A percentile compares a stretch with the other conserved stretches of the same genome.
These are phyloP conservation scores for Malus hybrid DNA, from an alignment of 331 rosid species.

Conservation along the genomic window DNA sequence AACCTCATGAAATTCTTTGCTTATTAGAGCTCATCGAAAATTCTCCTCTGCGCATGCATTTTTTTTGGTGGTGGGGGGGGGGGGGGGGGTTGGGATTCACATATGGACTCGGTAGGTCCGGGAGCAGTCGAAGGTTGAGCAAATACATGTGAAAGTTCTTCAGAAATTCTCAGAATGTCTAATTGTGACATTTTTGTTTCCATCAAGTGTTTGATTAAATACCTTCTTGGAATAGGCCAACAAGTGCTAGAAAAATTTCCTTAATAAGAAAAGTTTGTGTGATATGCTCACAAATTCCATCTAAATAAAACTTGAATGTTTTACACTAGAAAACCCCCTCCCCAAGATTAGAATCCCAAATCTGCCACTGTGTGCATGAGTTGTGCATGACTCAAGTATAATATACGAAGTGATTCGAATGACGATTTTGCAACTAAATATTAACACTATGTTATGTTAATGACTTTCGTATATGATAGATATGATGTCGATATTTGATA, in stretches of 20 bases:
- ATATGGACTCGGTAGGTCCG: neutral
- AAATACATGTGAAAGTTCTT: neutral
- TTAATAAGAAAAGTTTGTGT: too few species aligned
- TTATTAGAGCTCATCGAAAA: neutral
- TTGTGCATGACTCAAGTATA: neutral
- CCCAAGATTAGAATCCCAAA: neutral
- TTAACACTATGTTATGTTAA: too few species aligned
- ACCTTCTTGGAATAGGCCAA: neutral
- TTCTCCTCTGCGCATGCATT: neutral
- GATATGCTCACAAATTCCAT: too few species aligned
- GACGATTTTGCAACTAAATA: neutral
- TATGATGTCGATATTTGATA: neutral
- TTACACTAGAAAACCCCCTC: neutral
- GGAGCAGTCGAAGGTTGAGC: neutral
- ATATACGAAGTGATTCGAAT: neutral
- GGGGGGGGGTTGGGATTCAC: neutral
- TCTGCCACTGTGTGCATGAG: neutral
- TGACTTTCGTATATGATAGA: too few species aligned
- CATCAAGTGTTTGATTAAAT: neutral
- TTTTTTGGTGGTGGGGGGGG: too few species aligned
- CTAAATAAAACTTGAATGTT: neutral
- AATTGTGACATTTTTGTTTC: too few species aligned
- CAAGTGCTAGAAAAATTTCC: neutral
- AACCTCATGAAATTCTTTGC: neutral
- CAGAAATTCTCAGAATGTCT: too few species aligned